Base-by-base conservation (phyloP, 768 basidiomycete genomes). In the Boletus fagicola region DNA sequence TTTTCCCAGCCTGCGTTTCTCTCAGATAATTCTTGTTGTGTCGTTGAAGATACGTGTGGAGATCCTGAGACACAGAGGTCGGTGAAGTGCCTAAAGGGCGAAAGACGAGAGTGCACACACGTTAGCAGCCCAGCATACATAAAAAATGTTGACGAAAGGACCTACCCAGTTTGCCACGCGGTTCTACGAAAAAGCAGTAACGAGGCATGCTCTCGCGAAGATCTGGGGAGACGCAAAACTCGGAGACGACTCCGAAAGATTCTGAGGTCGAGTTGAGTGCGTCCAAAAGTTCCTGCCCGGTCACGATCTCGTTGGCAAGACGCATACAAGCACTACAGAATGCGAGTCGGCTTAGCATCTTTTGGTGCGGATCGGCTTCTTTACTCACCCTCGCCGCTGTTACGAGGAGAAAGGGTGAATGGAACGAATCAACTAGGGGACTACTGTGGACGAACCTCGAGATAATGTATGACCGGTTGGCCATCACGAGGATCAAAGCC, bases 401-500 rank as follows among this genome's bases (percentile, higher is more conserved):
- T 13, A 36, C 10, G 22, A 38, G 2, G n/a, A 18, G 28, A 13
- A 1, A 26, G 5, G 0, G n/a, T 63, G 40, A 67, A 56, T 6
- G 5, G n/a, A 18, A 20, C 2, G 12, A 13, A 39, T 35, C 6
- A 4, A 28, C 8, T 15, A 18, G 31, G 47, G 12, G 20, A 45
- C 3, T 1, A 43, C 1, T 18, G 20, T 11, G 5, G 42, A 52
- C 65, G 49, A 49, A 64, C 67, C 64, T 66, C 62, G 24, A 66
- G 18, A 51, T 68, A 64, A 49, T 51, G 65, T 56, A 68, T 60
- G 24, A 67, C 35, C 9, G 62, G 60, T 28, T 67, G 58, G 8
- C 62, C 68, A 48, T 65, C 61, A 11, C 56, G 53, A 28, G 59
- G 59, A 54, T 67, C 65, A 56, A 67, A 69, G 1, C 69, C 62